Evolutionary conservation across 2,329 filamentous ascomycete species (phyloP).

Genomic region (Claviceps africana): DNA sequence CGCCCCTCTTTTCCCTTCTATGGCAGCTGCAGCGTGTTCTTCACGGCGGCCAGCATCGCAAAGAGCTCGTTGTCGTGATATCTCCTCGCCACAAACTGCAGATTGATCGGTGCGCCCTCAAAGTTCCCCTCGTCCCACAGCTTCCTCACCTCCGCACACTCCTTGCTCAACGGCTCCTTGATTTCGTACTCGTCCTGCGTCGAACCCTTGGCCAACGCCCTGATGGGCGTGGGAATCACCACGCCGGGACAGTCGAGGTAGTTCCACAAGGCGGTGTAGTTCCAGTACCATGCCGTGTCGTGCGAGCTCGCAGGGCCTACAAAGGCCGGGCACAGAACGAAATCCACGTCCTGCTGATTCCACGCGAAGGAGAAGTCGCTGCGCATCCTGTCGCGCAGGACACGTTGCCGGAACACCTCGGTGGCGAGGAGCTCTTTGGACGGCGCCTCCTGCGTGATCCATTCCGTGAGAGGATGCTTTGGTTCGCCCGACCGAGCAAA

Average conservation of each 20-base stretch:
- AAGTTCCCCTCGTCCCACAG: constrained; percentile 21
- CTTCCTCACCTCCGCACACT: constrained; percentile 12
- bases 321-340: constrained; percentile 15
- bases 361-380: constrained; percentile 19
- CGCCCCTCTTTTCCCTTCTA: no score
- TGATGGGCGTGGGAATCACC: constrained; percentile 19
- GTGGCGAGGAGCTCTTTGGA: not conserved
- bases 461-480: constrained; percentile 14
- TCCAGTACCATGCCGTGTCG: constrained; percentile 21
- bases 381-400: constrained; percentile 17
- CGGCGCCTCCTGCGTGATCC: constrained; percentile 10
- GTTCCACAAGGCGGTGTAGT: constrained; percentile 23
- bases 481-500: constrained; percentile 15
- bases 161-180: not conserved
- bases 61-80: constrained; percentile 22
- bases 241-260: constrained; percentile 22
- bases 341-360: constrained; percentile 20
- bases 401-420: constrained; percentile 14
- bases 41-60: constrained; percentile 10
- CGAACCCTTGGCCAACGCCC: not conserved
- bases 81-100: constrained; percentile 21
- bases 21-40: not conserved
- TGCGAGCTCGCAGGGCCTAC: constrained; percentile 17
- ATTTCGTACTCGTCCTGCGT: not conserved
- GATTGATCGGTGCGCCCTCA: constrained; percentile 18